Evolutionary conservation across 768 basidiomycete species (phyloP), one percentile per base, ranked within the genome.

Genomic region (Basidioascus undulatus): DNA sequence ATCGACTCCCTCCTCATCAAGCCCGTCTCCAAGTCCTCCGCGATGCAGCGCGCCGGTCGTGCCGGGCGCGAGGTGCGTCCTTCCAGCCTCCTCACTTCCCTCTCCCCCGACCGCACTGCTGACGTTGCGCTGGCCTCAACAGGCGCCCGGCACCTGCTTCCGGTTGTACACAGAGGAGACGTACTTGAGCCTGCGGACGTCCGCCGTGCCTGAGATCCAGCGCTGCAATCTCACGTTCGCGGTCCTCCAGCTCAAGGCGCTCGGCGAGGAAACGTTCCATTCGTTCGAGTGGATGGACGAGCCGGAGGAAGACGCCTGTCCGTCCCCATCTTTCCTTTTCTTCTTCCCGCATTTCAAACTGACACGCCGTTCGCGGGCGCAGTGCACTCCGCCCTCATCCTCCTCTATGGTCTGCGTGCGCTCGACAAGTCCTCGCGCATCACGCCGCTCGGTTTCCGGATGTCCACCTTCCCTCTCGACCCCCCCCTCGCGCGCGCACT

Each of bases 391-490:
- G 60, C 62, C 1, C 53, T 63, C 27, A 46, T 59, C 34, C 52
- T 54, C 3, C 68, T 98, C 12, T 78, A 70, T 61, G 62, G 82
- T 2, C 67, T 96, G 8, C 73, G 72, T 12, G 87, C 87, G 11
- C 63, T 94, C 44, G 68, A 77, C 53, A 63, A 65, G 18, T 9
- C 28, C 13, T 72, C 70, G 43, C 53, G 53, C 5, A 62, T 98
- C 39, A 92, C 86, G 0, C 49, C 63, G 0, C 57, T 77, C 4
- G 92, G 92, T 2, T 69, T 71, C 5, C 61, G 72, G 46, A 94
- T 98, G 80, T 75, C 84, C 3, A 53, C 62, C n/a, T 82, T 87
- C 53, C 92, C 92, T 3, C 68, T 92, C n/a, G 84, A 94, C 49
- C 84, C 89, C 1, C 61, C 70, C 25, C 68, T 74, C 41, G 71